A percentile compares a stretch with the other conserved stretches of the same genome.
phyloP scores from a whole-genome alignment of 306 rosid species.

The Potentilla sterilis region DNA sequence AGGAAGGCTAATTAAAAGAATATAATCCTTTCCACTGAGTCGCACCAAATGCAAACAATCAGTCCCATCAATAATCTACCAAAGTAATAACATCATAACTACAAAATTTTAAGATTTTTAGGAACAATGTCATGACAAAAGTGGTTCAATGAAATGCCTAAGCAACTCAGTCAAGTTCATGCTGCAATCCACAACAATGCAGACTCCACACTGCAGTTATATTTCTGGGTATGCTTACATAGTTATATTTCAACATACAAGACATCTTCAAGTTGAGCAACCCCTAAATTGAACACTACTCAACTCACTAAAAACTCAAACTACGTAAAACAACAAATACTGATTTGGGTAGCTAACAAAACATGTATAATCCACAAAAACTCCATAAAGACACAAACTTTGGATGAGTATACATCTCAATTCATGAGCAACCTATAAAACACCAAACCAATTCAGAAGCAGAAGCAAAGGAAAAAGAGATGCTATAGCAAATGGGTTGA shows the following conservation, averaged over 20 bases:
- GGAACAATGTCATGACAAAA: neutral
- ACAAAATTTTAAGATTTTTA: neutral
- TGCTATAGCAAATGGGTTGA: neutral
- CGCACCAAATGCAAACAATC: neutral
- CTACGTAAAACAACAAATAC: neutral
- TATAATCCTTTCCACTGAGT: neutral
- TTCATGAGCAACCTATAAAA: constrained; percentile 14
- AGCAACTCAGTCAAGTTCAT: neutral
- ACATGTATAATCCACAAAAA: neutral
- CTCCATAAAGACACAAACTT: neutral
- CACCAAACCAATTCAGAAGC: constrained; percentile 17
- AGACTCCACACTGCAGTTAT: neutral
- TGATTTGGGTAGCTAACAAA: neutral
- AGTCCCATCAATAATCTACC: neutral
- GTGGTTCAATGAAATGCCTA: neutral
- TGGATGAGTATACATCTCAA: neutral
- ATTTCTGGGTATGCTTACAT: neutral
- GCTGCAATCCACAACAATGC: constrained; percentile 1
- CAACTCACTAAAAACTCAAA: neutral
- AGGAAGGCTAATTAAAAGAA: neutral
- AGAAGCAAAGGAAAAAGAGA: neutral
- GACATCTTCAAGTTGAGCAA: neutral
- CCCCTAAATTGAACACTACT: neutral
- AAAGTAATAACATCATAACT: neutral
- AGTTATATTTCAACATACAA: neutral